Evolutionary conservation across 768 basidiomycete genomes (phyloP), one percentile per base, ranked within the genome.

Genomic region (Kwoniella sp.): DNA sequence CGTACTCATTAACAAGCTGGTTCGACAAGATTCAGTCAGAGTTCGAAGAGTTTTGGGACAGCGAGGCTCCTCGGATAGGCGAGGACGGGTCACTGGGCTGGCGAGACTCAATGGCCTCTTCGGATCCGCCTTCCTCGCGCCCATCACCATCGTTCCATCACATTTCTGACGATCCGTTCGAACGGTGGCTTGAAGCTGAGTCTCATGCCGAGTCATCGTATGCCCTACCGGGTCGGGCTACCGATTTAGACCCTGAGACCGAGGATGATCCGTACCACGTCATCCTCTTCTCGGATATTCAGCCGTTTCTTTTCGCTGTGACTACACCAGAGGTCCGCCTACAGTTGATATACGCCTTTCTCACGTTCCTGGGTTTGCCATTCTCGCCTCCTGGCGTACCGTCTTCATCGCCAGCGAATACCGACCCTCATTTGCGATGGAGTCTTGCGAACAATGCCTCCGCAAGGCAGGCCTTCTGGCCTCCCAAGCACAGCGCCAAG

Each of bases 41-140:
- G 1, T 76, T 82, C 29, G 82, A 82, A 53, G 12, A 51, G 1
- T 83, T 83, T 52, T 83, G 82, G 83, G 81, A 82, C 51, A 51
- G 73, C 1, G 82, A 82, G 54, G 68, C 63, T 0, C 77, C 65
- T 26, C 52, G 65, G 4, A 50, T 66, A 23, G 65, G 65, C 50
- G 65, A 66, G 45, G 0, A 45, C 1, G 77, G 73, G 1, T 69
- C 83, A 0, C 55, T 25, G 11, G 82, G 82, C 0, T 83, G 83
- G 83, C 23, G 54, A 3, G 34, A 62, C 1, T 13, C 26, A 29
- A 9, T 4, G 55, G 17, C 20, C 26, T 15, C 41, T 26, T 47
- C 7, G 41, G 23, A 9, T 29, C 38, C 7, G 23, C 58, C 20
- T 9, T 13, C 25, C 17, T 23, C 22, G n/a, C 11, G 17, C 20